A percentile compares a stretch with the other conserved stretches of the same genome.
Evolutionary conservation across 345 rosid genomes (phyloP).

Genomic region (Durio zibethinus): DNA sequence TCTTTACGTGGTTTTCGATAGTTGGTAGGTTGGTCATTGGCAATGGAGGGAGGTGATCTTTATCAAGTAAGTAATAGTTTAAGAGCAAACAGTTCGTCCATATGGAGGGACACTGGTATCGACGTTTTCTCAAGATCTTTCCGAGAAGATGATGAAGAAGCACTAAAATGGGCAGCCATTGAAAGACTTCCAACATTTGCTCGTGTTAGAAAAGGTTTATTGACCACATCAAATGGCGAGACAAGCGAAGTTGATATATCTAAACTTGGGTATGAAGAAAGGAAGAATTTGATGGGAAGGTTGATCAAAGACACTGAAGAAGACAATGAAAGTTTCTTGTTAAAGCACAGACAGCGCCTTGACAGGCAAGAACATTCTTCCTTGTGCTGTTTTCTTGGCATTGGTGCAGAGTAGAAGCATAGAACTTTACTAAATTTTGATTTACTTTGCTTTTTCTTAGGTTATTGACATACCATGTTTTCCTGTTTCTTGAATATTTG

Average conservation of each 20-base stretch:
- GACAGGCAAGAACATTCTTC: conserved; percentile 28
- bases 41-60: neutral
- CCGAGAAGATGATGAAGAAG: conserved; percentile 40
- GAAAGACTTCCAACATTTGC: conserved; percentile 39
- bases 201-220: conserved; percentile 34
- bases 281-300: conserved; percentile 32
- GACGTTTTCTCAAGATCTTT: conserved; percentile 39
- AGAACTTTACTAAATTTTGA: neutral
- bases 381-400: neutral
- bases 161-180: conserved; percentile 41
- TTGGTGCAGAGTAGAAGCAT: no score
- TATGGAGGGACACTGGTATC: conserved; percentile 17
- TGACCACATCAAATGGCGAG: conserved; percentile 25
- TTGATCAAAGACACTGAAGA: conserved; percentile 21
- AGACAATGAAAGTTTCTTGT: conserved; percentile 39
- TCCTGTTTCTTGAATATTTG: neutral
- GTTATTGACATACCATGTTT: neutral
- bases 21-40: neutral
- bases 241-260: conserved; percentile 32
- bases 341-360: conserved; percentile 33
- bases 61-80: conserved; percentile 15
- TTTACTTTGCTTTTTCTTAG: neutral
- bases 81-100: conserved; percentile 16
- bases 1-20: neutral
- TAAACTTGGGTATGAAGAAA: conserved; percentile 27